phyloP scores from a whole-genome alignment of 768 basidiomycete genomes.

The Hortiboletus flavorubellus region DNA sequence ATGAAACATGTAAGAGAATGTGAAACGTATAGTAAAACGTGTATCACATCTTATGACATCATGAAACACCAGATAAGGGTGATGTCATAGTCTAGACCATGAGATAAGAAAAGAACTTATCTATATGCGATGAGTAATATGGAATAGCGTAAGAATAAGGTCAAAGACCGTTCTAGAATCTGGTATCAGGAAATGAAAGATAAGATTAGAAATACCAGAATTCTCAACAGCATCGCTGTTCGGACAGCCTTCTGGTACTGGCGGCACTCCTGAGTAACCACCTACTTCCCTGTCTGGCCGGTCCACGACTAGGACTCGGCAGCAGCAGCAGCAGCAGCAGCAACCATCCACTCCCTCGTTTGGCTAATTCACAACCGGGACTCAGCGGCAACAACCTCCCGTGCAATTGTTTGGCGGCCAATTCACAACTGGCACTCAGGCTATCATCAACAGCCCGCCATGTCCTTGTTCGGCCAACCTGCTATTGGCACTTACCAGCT shows the following conservation, averaged over 20 bases:
- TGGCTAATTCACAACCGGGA: conserved; percentile 23
- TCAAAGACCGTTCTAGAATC: too few relatives aligned
- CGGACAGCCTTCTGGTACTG: conserved; percentile 4
- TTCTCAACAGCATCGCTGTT: conserved; percentile 21
- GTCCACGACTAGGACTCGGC: conserved; percentile 17
- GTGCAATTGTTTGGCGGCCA: conserved; percentile 27
- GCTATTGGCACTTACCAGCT: conserved; percentile 32
- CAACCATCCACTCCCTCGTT: neutral
- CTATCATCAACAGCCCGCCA: conserved; percentile 11
- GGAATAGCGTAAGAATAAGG: too few relatives aligned
- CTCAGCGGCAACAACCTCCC: conserved; percentile 24
- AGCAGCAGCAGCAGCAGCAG: conserved; percentile 27
- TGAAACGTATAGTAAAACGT: too few relatives aligned
- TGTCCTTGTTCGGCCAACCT: conserved; percentile 25
- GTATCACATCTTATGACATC: too few relatives aligned
- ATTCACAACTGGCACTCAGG: neutral
- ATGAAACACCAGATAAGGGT: too few relatives aligned
- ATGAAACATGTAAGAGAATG: too few relatives aligned
- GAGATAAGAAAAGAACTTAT: too few relatives aligned
- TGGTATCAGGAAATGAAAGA: too few relatives aligned
- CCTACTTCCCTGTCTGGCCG: conserved; percentile 20
- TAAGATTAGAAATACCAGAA: too few relatives aligned
- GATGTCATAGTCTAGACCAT: too few relatives aligned
- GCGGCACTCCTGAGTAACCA: neutral
- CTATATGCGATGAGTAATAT: too few relatives aligned